These are phyloP conservation scores for Waltiozyma sp. DNA, from an alignment of 1,139 yeast genomes.

Conservation along the genomic window DNA sequence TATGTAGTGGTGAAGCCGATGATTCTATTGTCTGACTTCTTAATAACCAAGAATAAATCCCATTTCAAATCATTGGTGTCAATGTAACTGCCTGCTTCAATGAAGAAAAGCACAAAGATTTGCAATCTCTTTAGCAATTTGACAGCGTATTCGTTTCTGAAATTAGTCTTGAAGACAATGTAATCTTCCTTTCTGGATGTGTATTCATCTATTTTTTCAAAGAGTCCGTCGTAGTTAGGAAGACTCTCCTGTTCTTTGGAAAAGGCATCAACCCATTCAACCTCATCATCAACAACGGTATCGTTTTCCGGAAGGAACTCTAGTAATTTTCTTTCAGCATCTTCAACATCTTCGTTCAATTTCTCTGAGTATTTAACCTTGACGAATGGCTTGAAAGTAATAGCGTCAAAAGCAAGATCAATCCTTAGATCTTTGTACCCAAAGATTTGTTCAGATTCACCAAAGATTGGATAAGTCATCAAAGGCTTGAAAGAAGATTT, in stretches of 20 bases:
- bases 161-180: conserved; percentile 24
- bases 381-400: conserved; percentile 42
- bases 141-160: conserved; percentile 22
- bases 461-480: conserved; percentile 88
- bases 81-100: conserved; percentile 90
- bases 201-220: conserved; percentile 25
- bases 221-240: conserved; percentile 18
- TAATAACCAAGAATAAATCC: conserved; percentile 38
- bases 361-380: conserved; percentile 46
- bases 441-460: conserved; percentile 79
- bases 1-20: conserved; percentile 81
- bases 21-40: conserved; percentile 26
- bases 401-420: conserved; percentile 41
- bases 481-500: conserved; percentile 56
- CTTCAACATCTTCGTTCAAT: conserved; percentile 34
- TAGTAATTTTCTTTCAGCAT: conserved; percentile 37
- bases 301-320: conserved; percentile 47
- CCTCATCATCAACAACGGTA: conserved; percentile 52
- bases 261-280: conserved; percentile 49
- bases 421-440: conserved; percentile 67
- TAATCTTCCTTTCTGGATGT: conserved; percentile 25
- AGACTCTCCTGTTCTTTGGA: conserved; percentile 33
- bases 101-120: conserved; percentile 68
- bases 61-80: conserved; percentile 68
- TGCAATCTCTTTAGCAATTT: conserved; percentile 64